Base-by-base conservation (phyloP, 306 rosid genomes). In the Sicyos edulis region DNA sequence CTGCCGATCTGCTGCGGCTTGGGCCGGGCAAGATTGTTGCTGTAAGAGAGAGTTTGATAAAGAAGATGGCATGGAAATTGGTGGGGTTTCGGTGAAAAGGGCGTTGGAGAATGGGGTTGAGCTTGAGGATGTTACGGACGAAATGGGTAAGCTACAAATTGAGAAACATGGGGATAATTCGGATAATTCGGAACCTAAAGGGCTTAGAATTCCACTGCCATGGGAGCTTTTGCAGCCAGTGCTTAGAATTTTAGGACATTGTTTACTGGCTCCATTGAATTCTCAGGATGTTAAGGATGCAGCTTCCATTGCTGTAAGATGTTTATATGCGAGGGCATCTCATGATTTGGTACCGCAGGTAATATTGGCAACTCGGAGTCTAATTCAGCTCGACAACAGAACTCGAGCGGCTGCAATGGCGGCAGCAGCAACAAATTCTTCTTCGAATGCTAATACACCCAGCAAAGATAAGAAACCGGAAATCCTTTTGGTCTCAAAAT, bases 191-290 rank as follows among this genome's bases (percentile, higher is more conserved):
- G 83, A 79, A 4, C 15, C 84, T 0, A 86, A 85, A 37, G 96
- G 89, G 34, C 81, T 73, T 7, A 85, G 87, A 73, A 89, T 93
- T 84, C 99, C 95, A 5, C 73, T 93, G 8, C 97, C 99, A 0
- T 93, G 99, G 99, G 99, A 89, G 92, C 87, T 93, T 76, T 73
- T 93, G 65, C 99, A 93, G 76, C 99, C 97, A 2, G 54, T 88
- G 0, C 78, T 93, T 81, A 84, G 96, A 71, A 91, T 93, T 63
- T 19, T 93, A 58, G 99, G 99, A 22, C 99, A 93, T 52, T 93
- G 99, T 75, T 81, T 93, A 74, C 57, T 93, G 82, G 97, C 87
- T 8, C 97, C 97, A 0, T 79, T 93, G 91, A 88, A 80, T 77
- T 70, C 91, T 3, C 85, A 77, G 59, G 99, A 93, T 1, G 97